Evolutionary conservation across 257 asterid genomes (phyloP), one percentile per base, ranked within the genome.

Genomic region (Capsicum pubescens): DNA sequence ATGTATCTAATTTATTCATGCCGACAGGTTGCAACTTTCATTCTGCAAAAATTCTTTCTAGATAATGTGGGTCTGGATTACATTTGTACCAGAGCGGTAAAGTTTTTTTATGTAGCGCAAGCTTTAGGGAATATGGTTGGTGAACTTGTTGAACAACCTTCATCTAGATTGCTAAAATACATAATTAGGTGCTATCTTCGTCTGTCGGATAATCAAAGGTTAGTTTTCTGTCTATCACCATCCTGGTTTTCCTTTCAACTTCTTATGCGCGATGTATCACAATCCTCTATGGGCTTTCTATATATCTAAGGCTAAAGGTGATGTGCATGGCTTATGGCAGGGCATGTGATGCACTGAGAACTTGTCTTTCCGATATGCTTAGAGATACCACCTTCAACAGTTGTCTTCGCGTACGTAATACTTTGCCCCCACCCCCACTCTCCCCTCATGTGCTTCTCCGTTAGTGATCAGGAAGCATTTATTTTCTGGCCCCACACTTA

Each of bases 181-280:
- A 87, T 84, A 7, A 82, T 90, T 74, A 82, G 84, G 68, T 90
- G 92, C 84, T 90, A 90, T 83, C 74, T 82, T 60, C 87, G 89
- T 16, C 39, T 90, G 54, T 83, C 90, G 9, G 83, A 88, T 26
- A 83, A 90, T 46, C 36, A 16, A 79, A 90, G 92, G 92, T 87
- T 71, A 14, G 82, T 85, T 83, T 39, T 74, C 63, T 82, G 5
- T 44, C 5, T 32, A 48, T 58, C 32, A n/a, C 58, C 60, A 32
- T 60, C 50, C 11, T 4, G 13, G 63, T 54, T 12, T 84, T 63
- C 32, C 14, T 69, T 74, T 50, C 61, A 74, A 44, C 61, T 74
- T 74, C 21, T 74, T 74, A 7, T 50, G 21, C 7, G 81, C 12
- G 6, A 74, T 50, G 6, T 50, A 74, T 74, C 81, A 19, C 44